Evolutionary conservation across 2,329 filamentous ascomycete genomes (phyloP).

Genomic region (Tricladium varicosporioides): DNA sequence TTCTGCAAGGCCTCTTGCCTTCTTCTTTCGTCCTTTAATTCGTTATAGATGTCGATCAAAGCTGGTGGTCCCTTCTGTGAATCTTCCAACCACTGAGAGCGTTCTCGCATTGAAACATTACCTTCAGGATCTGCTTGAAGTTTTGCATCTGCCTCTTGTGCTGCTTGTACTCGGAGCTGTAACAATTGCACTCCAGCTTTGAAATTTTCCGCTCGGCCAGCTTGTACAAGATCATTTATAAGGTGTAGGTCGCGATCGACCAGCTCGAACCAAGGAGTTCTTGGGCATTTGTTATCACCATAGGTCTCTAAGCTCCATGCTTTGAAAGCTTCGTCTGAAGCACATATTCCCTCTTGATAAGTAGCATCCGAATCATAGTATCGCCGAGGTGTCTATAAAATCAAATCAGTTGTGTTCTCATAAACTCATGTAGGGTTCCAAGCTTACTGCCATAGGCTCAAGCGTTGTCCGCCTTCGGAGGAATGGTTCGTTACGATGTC

Average conservation of each 20-base stretch:
- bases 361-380: conserved; percentile 7
- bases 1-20: neutral
- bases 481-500: conserved; percentile 7
- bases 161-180: neutral
- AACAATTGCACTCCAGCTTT: neutral
- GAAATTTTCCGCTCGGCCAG: neutral
- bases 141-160: neutral
- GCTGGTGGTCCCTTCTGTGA: neutral
- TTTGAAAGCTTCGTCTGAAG: neutral
- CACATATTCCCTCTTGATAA: neutral
- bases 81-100: neutral
- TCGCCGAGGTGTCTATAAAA: conserved; percentile 3
- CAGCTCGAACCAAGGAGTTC: conserved; percentile 9
- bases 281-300: neutral
- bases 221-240: conserved; percentile 2
- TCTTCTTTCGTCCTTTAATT: neutral
- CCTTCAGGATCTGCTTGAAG: neutral
- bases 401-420: neutral
- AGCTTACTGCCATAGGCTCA: conserved; percentile 12
- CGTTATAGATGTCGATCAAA: neutral
- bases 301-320: neutral
- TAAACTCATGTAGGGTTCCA: neutral
- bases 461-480: conserved; percentile 2
- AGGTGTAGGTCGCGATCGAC: conserved; percentile 3
- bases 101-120: neutral